A percentile compares a stretch with the other conserved stretches of the same genome.
Conservation (phyloP, 2,329 filamentous ascomycete genomes). For the Bisporella sp. region DNA sequence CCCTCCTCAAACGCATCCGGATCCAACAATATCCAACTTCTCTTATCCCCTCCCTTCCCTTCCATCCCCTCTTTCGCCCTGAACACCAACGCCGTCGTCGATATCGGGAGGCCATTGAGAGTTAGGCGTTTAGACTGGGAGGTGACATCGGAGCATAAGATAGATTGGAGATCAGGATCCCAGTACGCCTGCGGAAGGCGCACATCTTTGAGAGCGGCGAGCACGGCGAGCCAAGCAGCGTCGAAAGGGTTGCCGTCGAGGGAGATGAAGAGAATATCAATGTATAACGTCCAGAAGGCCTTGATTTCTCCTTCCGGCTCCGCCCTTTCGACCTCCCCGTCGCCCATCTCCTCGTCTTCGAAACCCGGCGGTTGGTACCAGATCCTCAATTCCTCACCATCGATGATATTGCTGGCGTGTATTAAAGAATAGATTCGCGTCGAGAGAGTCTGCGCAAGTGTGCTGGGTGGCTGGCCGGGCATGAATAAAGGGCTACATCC, state of each 20-base stretch:
- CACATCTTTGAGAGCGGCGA: constrained; percentile 75
- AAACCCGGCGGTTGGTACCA: constrained; percentile 49
- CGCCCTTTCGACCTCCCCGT: constrained; percentile 22
- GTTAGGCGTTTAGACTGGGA: constrained; percentile 47
- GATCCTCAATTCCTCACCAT: constrained; percentile 64
- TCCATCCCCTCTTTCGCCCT: constrained; percentile 43
- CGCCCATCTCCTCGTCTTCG: constrained; percentile 38
- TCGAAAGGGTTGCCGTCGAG: constrained; percentile 91
- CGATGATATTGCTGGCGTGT: constrained; percentile 62
- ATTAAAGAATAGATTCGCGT: constrained; percentile 73
- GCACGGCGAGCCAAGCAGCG: constrained; percentile 75
- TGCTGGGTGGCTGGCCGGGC: constrained; percentile 73
- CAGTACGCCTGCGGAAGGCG: constrained; percentile 72
- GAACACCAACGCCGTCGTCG: constrained; percentile 75
- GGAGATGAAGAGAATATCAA: constrained; percentile 91
- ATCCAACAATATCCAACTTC: constrained; percentile 75
- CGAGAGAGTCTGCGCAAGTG: constrained; percentile 73
- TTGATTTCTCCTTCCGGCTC: constrained; percentile 49
- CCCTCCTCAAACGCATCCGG: constrained; percentile 86
- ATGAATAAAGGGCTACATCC: constrained; percentile 82
- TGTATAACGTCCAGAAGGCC: constrained; percentile 91
- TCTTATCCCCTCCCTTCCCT: constrained; percentile 38
- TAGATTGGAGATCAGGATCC: constrained; percentile 72
- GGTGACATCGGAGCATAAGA: constrained; percentile 64
- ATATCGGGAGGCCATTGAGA: constrained; percentile 62